phyloP scores from a whole-genome alignment of 305 asterid genomes.

The Fraxinus ornus region DNA sequence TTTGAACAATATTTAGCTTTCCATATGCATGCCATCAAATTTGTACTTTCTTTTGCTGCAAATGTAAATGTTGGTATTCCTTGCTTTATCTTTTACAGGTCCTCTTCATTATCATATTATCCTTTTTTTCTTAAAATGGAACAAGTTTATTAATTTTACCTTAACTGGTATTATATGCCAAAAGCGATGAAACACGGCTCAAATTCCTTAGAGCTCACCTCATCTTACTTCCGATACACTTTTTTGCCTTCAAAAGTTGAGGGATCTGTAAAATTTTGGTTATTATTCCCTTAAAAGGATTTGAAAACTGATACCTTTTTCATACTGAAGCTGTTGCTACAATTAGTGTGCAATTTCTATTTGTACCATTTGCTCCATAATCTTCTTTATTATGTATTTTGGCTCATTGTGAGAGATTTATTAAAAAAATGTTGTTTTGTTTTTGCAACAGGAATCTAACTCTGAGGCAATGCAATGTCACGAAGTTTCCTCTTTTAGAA shows the following conservation, averaged over 20 bases:
- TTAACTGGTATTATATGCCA: not conserved
- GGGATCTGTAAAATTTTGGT: not conserved
- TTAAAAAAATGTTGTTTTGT: not conserved
- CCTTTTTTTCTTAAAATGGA: no score
- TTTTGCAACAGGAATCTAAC: slow-evolving; percentile 47
- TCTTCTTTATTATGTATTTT: not conserved
- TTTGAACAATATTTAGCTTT: no score
- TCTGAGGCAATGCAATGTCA: slow-evolving; percentile 50
- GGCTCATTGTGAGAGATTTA: not conserved
- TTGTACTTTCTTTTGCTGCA: not conserved
- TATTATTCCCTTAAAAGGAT: not conserved
- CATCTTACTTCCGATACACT: not conserved
- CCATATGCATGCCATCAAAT: not conserved
- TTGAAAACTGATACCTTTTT: not conserved
- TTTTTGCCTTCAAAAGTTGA: not conserved
- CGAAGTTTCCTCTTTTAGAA: slow-evolving; percentile 53
- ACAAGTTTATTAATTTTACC: not conserved
- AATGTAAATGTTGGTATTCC: not conserved
- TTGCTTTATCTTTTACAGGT: no score
- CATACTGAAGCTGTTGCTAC: not conserved
- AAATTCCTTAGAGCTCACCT: not conserved
- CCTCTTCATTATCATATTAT: no score
- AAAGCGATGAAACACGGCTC: not conserved
- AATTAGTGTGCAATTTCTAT: not conserved
- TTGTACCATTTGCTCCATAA: not conserved